Evolutionary conservation across 108 stramenopile genomes (phyloP).

Genomic region (Fragilaria radians): DNA sequence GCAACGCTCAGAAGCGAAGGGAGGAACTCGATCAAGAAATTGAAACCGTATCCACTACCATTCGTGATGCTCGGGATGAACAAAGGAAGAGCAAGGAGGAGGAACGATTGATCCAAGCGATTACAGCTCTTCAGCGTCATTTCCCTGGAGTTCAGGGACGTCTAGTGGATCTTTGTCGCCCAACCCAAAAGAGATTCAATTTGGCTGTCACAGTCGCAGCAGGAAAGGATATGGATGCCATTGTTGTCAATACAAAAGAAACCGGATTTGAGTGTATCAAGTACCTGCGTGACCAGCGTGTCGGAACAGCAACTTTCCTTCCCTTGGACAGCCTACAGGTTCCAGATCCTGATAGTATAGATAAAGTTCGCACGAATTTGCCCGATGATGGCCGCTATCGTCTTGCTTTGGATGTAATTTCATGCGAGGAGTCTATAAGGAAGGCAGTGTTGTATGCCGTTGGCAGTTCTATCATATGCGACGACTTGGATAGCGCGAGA

Average conservation of each 20-base stretch:
- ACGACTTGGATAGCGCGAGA: constrained; percentile 88
- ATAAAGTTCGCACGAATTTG: constrained; percentile 81
- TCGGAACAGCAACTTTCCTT: constrained; percentile 93
- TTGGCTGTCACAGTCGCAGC: constrained; percentile 95
- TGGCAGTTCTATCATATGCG: constrained; percentile 91
- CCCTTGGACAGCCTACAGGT: constrained; percentile 87
- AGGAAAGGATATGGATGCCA: constrained; percentile 95
- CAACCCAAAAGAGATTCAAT: constrained; percentile 85
- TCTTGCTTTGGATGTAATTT: constrained; percentile 86
- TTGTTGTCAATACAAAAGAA: constrained; percentile 92
- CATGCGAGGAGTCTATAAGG: constrained; percentile 69
- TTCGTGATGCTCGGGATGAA: constrained; percentile 84
- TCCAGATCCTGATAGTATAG: constrained; percentile 63
- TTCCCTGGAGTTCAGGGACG: constrained; percentile 94
- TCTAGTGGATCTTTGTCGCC: constrained; percentile 92
- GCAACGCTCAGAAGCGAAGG: constrained; percentile 46
- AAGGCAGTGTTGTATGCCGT: constrained; percentile 92
- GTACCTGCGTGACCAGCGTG: constrained; percentile 90
- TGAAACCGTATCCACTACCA: constrained; percentile 59
- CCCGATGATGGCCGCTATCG: constrained; percentile 73
- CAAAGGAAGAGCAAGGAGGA: constrained; percentile 81
- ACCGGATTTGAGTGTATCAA: constrained; percentile 91
- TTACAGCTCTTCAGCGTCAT: constrained; percentile 72
- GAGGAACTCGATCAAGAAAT: constrained; percentile 80
- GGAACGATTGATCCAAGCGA: constrained; percentile 63